Base-by-base conservation (phyloP, 1,139 yeast species). In the Blastobotrys serpentis region DNA sequence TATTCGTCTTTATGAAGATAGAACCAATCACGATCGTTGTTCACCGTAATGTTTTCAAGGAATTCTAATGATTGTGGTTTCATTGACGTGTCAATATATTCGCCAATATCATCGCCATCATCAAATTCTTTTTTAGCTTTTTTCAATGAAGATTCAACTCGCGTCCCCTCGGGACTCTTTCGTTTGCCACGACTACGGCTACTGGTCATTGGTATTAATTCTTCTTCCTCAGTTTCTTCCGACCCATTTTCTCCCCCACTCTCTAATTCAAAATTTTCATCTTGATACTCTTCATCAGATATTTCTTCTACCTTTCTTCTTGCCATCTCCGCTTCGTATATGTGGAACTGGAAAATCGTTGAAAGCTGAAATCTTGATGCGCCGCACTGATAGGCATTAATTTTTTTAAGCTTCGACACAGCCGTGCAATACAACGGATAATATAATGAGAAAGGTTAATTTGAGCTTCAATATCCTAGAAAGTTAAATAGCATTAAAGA, bases 11-110 rank as follows among this genome's bases (percentile, higher is more conserved):
- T 59, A 30, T 58, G 52, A n/a, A 48, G 52, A 48, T 55, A 50
- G 44, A 58, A 58, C 62, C 62, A 58, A 3, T 52, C 57, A 14
- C 62, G 54, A 17, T 50, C 55, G 38, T 58, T 58, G 42, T 58
- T 56, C 11, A 44, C 21, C 30, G 44, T 43, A 7, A 58, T 49
- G 2, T 50, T 48, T 13, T 34, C 46, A 10, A 58, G 38, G 41
- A 52, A 58, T 21, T 33, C 16, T 13, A 58, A 29, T 4, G 62
- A 53, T 40, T 57, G 53, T 3, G 60, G 59, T 22, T 58, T 61
- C 3, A 58, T 41, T 21, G 50, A 42, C 29, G 36, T 37, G 11
- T n/a, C 22, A 4, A 47, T 17, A 34, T 43, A 46, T 38, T 39
- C 44, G 7, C 43, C 47, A 2, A 46, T 48, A 13, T 30, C 22